These are phyloP conservation scores for Leptodermis oblonga DNA, from an alignment of 257 asterid species.

Conservation along the genomic window DNA sequence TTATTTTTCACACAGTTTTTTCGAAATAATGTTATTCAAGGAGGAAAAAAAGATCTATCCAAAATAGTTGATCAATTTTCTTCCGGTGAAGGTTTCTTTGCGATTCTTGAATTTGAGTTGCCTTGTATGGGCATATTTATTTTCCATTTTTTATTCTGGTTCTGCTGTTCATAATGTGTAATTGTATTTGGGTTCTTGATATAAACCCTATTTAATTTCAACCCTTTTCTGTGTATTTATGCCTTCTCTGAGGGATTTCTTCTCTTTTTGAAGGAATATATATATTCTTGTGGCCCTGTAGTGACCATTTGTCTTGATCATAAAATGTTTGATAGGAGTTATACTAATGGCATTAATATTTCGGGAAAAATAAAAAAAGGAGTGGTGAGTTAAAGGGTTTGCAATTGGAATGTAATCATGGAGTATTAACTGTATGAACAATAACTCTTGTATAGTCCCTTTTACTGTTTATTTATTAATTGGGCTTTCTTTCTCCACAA, in stretches of 20 bases:
- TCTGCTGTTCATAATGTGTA: too few relatives aligned
- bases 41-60: background rate
- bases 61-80: background rate
- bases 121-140: background rate
- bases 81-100: background rate
- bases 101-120: background rate
- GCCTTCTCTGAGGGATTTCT: background rate
- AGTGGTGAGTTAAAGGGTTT: background rate
- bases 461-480: slow-evolving; percentile 1
- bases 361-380: too few relatives aligned
- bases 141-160: too few relatives aligned
- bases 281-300: background rate
- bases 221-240: background rate
- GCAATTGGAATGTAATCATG: background rate
- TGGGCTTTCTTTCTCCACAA: background rate
- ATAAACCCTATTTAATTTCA: background rate
- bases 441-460: background rate
- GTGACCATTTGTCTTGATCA: background rate
- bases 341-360: background rate
- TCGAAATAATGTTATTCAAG: background rate
- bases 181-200: background rate
- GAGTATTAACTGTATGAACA: background rate
- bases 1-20: background rate
- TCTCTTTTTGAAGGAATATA: background rate
- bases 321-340: background rate